Conservation (phyloP, 192 early-diverging fungal species). For the Spizellomyces sp. region DNA sequence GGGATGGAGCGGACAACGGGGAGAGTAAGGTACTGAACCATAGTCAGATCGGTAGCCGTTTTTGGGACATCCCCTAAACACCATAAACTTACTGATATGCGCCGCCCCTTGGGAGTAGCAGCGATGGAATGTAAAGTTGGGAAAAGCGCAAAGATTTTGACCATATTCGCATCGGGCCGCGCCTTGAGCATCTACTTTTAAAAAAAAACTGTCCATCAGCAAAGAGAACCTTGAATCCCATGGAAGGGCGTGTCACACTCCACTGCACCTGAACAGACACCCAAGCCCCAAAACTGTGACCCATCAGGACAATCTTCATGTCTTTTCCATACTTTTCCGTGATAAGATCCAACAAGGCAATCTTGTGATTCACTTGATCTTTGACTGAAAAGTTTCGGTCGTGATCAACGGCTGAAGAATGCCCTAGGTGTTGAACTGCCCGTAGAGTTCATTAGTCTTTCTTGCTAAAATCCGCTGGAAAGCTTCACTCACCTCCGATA, state of each 20-base stretch:
- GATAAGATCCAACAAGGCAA: constrained; percentile 62
- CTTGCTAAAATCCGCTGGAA: neutral
- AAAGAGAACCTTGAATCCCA: constrained; percentile 30
- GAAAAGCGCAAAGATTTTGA: constrained; percentile 70
- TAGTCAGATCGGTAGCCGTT: neutral
- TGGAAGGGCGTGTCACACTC: neutral
- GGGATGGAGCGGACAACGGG: constrained; percentile 38
- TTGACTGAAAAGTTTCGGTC: constrained; percentile 43
- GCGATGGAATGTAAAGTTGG: constrained; percentile 80
- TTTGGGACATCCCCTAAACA: no score
- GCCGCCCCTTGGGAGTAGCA: constrained; percentile 71
- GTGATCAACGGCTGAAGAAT: constrained; percentile 43
- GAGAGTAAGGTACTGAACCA: neutral
- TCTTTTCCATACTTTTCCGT: constrained; percentile 44
- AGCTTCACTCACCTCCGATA: neutral
- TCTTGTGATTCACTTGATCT: constrained; percentile 72
- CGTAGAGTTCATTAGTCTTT: neutral
- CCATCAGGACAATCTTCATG: constrained; percentile 57
- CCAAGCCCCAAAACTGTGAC: constrained; percentile 72
- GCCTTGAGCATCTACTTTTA: constrained; percentile 53
- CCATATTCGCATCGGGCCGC: constrained; percentile 64
- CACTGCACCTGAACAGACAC: constrained; percentile 46
- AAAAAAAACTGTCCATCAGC: constrained; percentile 44
- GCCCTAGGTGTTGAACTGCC: constrained; percentile 63
- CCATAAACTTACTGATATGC: constrained; percentile 14